A percentile compares a stretch with the other conserved stretches of the same genome.
phyloP scores from a whole-genome alignment of 2,329 filamentous ascomycete species.

The Phialophora chinensis region DNA sequence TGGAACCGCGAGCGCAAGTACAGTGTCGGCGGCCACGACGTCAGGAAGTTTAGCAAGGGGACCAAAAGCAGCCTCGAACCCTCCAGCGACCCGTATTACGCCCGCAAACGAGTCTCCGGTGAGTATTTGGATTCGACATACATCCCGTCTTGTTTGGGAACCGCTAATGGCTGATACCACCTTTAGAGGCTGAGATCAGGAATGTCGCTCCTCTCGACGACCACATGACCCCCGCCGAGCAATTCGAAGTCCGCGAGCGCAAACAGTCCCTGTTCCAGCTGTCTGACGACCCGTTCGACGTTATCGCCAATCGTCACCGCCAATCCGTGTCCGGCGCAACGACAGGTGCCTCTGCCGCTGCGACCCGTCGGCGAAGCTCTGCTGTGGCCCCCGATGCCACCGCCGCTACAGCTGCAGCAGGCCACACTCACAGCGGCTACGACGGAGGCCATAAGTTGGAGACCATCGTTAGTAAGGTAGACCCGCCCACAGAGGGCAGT shows the following conservation, averaged over 20 bases:
- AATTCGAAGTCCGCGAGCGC: constrained; percentile 37
- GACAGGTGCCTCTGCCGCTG: constrained; percentile 33
- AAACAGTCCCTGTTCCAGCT: constrained; percentile 37
- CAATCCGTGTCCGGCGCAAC: constrained; percentile 35
- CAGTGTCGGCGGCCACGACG: constrained; percentile 35
- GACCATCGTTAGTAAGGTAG: constrained; percentile 34
- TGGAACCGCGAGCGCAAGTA: constrained; percentile 39
- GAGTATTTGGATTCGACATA: constrained; percentile 3
- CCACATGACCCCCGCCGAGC: constrained; percentile 34
- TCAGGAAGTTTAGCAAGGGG: constrained; percentile 37
- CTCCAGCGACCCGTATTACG: constrained; percentile 37
- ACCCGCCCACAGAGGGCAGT: constrained; percentile 15
- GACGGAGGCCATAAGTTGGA: constrained; percentile 31
- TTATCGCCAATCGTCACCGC: constrained; percentile 33
- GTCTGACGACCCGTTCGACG: constrained; percentile 37
- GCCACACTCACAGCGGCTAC: constrained; percentile 29
- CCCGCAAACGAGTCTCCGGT: constrained; percentile 36
- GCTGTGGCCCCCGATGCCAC: constrained; percentile 37
- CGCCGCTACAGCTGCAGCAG: constrained; percentile 14
- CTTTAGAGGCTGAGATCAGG: constrained; percentile 20
- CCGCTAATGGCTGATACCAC: background rate
- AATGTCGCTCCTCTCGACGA: constrained; percentile 14
- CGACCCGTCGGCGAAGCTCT: constrained; percentile 37
- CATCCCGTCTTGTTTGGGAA: background rate
- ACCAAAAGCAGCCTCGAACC: constrained; percentile 33